Evolutionary conservation across 192 early-diverging fungal genomes (phyloP), one percentile per base, ranked within the genome.

Genomic region (Chytriomyces confervae): DNA sequence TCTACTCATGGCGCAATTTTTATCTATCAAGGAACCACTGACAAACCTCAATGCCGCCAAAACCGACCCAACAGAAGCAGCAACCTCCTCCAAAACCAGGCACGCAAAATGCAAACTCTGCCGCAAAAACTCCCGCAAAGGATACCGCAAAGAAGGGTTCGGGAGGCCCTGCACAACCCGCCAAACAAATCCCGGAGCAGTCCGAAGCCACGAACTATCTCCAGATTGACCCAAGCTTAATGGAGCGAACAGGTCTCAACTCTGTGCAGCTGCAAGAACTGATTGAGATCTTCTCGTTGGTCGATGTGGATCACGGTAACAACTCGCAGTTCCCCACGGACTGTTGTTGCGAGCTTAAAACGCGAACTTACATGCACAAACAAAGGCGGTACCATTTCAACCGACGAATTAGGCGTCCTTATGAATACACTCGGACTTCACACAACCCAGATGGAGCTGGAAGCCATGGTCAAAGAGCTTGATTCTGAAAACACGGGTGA

Each of bases 271-370:
- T 89, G 49, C 75, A 73, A 23, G 88, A 89, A 66, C 72, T 89
- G 46, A 80, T 81, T 44, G 88, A 89, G 77, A 88, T 88, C 62
- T 89, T 89, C 66, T 80, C 76, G 8, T 74, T 89, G 29, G 88
- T 89, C n/a, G 88, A 89, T 79, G 81, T 83, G 27, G 88, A 89
- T 61, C 83, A 88, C 53, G 88, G 88, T 29, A 85, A 84, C 0
- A 87, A 84, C 20, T 85, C 87, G 36, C 36, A 36, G 36, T 36
- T 36, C 49, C 82, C 81, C 11, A 83, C 80, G 53, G 82, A 85
- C 36, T 36, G 53, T 20, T 57, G 1, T 5, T 4, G 53, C 53
- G 53, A n/a, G 53, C 13, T 57, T 5, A 57, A 13, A 57, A n/a
- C 20, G 53, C 13, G 1, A 36, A 36, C 36, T 36, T 57, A 13